These are phyloP conservation scores for Colletotrichum gigasporum DNA, from an alignment of 2,329 filamentous ascomycete genomes.

Conservation along the genomic window DNA sequence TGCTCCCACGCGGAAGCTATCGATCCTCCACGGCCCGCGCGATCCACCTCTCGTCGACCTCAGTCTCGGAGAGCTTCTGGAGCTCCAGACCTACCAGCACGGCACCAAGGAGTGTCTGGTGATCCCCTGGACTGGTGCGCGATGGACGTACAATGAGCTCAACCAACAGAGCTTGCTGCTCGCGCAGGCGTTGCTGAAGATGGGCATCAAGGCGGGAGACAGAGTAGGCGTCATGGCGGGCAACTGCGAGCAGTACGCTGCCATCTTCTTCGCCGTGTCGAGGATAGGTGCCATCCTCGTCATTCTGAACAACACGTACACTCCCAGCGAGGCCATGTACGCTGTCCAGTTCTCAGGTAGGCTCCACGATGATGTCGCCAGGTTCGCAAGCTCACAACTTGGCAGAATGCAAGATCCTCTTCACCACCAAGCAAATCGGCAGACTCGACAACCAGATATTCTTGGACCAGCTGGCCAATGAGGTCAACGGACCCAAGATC, in stretches of 20 bases:
- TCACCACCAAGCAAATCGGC: conserved; percentile 76
- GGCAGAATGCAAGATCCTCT: conserved; percentile 76
- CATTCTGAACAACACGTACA: conserved; percentile 86
- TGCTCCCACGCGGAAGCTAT: conserved; percentile 51
- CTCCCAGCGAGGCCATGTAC: conserved; percentile 75
- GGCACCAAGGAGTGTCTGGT: conserved; percentile 74
- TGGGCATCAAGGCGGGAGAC: conserved; percentile 75
- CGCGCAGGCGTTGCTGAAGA: conserved; percentile 72
- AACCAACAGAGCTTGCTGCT: conserved; percentile 69
- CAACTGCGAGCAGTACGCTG: conserved; percentile 83
- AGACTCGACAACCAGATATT: conserved; percentile 70
- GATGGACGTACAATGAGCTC: conserved; percentile 77
- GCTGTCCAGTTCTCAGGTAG: conserved; percentile 75
- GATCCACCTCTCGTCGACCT: conserved; percentile 76
- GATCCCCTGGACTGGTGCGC: conserved; percentile 78
- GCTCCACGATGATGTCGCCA: background rate
- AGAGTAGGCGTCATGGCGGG: conserved; percentile 80
- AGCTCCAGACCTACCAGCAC: conserved; percentile 74
- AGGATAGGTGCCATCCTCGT: conserved; percentile 75
- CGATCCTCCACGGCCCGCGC: conserved; percentile 74
- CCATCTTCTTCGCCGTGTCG: conserved; percentile 78
- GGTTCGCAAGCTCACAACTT: background rate
- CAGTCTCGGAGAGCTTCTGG: conserved; percentile 77
- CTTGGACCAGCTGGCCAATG: conserved; percentile 60
- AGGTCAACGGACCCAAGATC: conserved; percentile 58